Evolutionary conservation across 1,284 basidiomycete genomes (phyloP).

Genomic region (Calocybe gambosa): DNA sequence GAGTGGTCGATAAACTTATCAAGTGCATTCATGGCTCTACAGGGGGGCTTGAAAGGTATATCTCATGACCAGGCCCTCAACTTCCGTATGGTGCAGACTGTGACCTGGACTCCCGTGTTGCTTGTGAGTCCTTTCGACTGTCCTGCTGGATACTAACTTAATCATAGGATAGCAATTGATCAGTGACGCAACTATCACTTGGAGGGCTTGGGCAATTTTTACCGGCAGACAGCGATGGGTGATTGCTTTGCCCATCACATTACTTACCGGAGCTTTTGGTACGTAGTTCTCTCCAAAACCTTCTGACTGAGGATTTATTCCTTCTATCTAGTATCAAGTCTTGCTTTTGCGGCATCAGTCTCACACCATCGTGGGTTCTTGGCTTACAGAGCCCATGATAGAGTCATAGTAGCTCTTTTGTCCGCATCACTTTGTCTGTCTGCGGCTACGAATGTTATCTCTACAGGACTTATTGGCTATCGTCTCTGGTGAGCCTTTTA

Average conservation of each 20-base stretch:
- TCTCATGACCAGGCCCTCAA: no score
- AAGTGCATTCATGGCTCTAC: no score
- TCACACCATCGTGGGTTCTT: neutral
- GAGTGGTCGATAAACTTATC: no score
- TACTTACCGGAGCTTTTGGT: neutral
- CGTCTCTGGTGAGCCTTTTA: neutral
- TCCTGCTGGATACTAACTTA: neutral
- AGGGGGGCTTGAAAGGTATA: no score
- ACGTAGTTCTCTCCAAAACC: neutral
- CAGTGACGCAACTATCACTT: neutral
- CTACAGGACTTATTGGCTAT: neutral
- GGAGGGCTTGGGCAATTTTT: neutral
- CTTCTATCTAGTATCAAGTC: neutral
- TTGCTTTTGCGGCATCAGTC: neutral
- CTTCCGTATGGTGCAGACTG: no score
- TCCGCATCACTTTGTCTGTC: neutral
- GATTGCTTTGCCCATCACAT: neutral
- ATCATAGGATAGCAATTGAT: neutral
- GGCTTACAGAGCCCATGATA: neutral
- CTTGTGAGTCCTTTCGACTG: neutral
- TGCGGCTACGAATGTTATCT: neutral
- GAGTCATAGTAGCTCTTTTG: neutral
- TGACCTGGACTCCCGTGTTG: neutral
- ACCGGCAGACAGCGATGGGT: neutral
- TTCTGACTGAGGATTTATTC: neutral